Base-by-base conservation (phyloP, 768 basidiomycete species). In the Rhizopogon vulgaris region DNA sequence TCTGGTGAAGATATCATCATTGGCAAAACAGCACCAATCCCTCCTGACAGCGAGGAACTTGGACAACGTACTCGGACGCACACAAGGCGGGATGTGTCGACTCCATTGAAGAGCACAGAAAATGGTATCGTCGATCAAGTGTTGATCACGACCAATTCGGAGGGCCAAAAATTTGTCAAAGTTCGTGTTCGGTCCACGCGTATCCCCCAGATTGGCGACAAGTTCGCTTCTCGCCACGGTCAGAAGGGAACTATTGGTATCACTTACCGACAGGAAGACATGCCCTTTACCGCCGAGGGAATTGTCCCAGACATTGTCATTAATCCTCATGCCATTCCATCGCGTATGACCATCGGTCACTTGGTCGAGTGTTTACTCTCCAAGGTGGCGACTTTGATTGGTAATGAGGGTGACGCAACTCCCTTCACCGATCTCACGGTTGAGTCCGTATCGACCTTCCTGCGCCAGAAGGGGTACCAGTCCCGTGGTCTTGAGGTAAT, bases 221-320 rank as follows among this genome's bases (percentile, higher is more conserved):
- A 99, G 72, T 99, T 99, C 59, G 96, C 96, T 2, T 99, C 96
- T 42, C 90, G 96, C 64, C 96, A 99, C 64, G 96, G 96, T 62
- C 96, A 99, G 73, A 99, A 99, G 76, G 96, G 96, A 70, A 99
- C 96, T 9, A 95, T 98, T 56, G 96, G 96, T 71, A 96, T 99
- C 70, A 97, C 95, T 0, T 99, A 99, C 66, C 91, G 96, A 48
- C 96, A 98, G 69, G 96, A 99, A 69, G 96, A 99, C 66, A 98
- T 99, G 96, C 96, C 96, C 28, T 99, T 98, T 75, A 95, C 94
- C 3, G 84, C 86, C 2, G 94, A 98, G 65, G 96, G 96, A 53
- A 92, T 97, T 61, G 90, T 90, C 1, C 96, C 96, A 9, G 96
- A 99, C 68, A 79, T 99, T 62, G 81, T 99, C 73, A 99, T 99